These are phyloP conservation scores for Arthrinium phaeospermum DNA, from an alignment of 2,329 filamentous ascomycete genomes.

Conservation along the genomic window DNA sequence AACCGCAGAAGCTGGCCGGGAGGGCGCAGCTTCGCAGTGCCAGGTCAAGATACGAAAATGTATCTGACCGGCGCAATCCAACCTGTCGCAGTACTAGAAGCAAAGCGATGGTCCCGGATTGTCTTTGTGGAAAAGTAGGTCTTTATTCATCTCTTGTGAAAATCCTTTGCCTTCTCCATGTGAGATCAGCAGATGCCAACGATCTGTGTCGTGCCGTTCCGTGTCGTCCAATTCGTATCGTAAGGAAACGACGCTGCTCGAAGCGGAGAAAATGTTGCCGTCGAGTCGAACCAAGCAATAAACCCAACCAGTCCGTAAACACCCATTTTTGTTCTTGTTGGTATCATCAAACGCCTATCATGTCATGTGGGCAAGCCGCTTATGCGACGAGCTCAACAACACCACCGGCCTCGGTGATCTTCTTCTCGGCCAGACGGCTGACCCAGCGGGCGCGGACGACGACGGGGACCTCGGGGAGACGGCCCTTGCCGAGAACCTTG, in stretches of 20 bases:
- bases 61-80: slow-evolving; percentile 15
- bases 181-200: slow-evolving; percentile 17
- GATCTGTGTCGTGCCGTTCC: slow-evolving; percentile 15
- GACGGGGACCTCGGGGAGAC: slow-evolving; percentile 89
- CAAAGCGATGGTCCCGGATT: slow-evolving; percentile 21
- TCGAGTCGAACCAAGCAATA: slow-evolving; percentile 19
- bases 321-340: neutral
- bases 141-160: slow-evolving; percentile 18
- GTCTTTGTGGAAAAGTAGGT: slow-evolving; percentile 13
- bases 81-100: slow-evolving; percentile 15
- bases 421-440: slow-evolving; percentile 94
- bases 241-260: slow-evolving; percentile 25
- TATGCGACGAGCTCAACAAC: slow-evolving; percentile 95
- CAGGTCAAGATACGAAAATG: neutral
- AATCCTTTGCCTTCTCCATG: slow-evolving; percentile 1
- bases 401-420: slow-evolving; percentile 98
- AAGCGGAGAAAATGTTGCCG: slow-evolving; percentile 8
- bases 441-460: slow-evolving; percentile 96
- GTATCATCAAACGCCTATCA: slow-evolving; percentile 6
- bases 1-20: slow-evolving; percentile 15
- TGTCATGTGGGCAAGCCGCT: slow-evolving; percentile 33
- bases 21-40: slow-evolving; percentile 7
- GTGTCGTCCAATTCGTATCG: slow-evolving; percentile 29
- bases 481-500: slow-evolving; percentile 98
- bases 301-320: slow-evolving; percentile 14